phyloP scores from a whole-genome alignment of 768 basidiomycete genomes.

The Mycena leptocephala region DNA sequence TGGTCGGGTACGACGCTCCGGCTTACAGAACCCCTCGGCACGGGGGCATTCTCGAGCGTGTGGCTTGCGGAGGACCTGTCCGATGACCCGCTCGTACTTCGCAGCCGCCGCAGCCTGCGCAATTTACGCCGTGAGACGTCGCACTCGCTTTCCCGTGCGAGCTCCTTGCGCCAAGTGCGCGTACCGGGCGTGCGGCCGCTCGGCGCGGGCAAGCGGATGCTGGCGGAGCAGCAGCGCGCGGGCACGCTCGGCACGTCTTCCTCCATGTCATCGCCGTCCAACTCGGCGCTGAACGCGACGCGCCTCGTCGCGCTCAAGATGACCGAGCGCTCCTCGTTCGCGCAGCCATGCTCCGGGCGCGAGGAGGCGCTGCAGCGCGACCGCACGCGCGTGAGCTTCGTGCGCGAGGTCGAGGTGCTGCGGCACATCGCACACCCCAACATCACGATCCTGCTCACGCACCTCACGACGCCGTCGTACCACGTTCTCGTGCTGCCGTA shows the following conservation, averaged over 20 bases:
- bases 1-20: slow-evolving; percentile 54
- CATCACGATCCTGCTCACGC: slow-evolving; percentile 80
- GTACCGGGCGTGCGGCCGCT: slow-evolving; percentile 34
- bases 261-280: neutral
- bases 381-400: slow-evolving; percentile 83
- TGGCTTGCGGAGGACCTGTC: slow-evolving; percentile 79
- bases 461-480: slow-evolving; percentile 80
- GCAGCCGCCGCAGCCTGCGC: slow-evolving; percentile 58
- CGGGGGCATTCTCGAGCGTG: slow-evolving; percentile 83
- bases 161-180: slow-evolving; percentile 33
- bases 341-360: slow-evolving; percentile 36
- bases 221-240: slow-evolving; percentile 27
- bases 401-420: slow-evolving; percentile 89
- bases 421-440: slow-evolving; percentile 89
- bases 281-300: neutral
- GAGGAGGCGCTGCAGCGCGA: slow-evolving; percentile 70
- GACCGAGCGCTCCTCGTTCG: slow-evolving; percentile 54
- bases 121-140: slow-evolving; percentile 51
- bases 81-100: slow-evolving; percentile 59
- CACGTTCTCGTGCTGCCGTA: slow-evolving; percentile 88
- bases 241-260: neutral
- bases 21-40: slow-evolving; percentile 72
- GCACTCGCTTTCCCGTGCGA: slow-evolving; percentile 23
- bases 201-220: slow-evolving; percentile 30
- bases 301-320: slow-evolving; percentile 66